Base-by-base conservation (phyloP, 192 early-diverging fungal genomes). In the Kickxella alabastrina region DNA sequence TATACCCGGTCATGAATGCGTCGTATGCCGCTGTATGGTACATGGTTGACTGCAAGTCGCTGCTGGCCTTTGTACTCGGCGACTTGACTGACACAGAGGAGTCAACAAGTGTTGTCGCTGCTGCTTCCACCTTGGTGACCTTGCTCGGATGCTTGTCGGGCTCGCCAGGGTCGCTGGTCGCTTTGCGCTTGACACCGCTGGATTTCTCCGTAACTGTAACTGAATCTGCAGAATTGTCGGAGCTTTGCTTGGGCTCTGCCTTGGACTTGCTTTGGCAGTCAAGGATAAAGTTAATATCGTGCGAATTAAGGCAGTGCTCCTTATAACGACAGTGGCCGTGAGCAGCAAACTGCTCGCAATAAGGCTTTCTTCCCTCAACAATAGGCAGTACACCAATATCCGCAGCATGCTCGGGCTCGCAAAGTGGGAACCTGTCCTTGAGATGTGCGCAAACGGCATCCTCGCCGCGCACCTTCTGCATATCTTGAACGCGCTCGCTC, bases 1-100 rank as follows among this genome's bases (percentile, higher is more conserved):
- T 80, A 25, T 78, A 96, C 2, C 90, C 95, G 0, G 95, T 98
- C 95, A 98, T 98, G 71, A 83, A 98, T 4, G 95, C 88, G 59
- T 98, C 95, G 77, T 89, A 95, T 52, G 87, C 85, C 3, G 95
- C 93, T 1, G 90, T 89, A 58, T 98, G 94, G 49, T 88, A 89
- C 28, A 75, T 83, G 68, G 82, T 69, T 31, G 42, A 28, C 54
- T 18, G 49, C n/a, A 36, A 24, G n/a, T n/a, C n/a, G n/a, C 25
- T 43, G 18, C 7, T 29, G 6, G 18, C 42, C 35, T 35, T 22
- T 27, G 2, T 24, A 17, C 35, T 34, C 38, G 14, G 29, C 50
- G 49, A 41, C 44, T n/a, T n/a, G n/a, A n/a, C n/a, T n/a, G n/a
- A n/a, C n/a, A n/a, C n/a, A n/a, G n/a, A n/a, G n/a, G n/a, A n/a